These are phyloP conservation scores for Barbarea vulgaris DNA, from an alignment of 345 rosid species.

Conservation along the genomic window DNA sequence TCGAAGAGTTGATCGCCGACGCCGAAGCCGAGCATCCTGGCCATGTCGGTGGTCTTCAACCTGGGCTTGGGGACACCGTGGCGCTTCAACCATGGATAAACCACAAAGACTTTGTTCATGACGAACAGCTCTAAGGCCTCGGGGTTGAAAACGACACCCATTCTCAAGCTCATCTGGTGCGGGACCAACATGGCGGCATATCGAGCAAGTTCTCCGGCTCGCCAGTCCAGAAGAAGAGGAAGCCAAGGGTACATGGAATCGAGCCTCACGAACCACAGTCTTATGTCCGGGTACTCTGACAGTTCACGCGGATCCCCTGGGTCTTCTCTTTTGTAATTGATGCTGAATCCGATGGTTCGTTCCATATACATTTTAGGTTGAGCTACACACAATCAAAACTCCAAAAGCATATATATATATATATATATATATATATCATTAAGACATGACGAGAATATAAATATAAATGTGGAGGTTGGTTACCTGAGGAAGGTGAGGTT, in stretches of 20 bases:
- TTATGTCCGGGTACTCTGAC: constrained; percentile 80
- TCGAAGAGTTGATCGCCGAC: constrained; percentile 73
- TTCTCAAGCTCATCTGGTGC: constrained; percentile 88
- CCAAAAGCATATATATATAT: no score
- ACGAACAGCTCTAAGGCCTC: constrained; percentile 82
- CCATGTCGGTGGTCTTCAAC: constrained; percentile 79
- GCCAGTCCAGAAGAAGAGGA: constrained; percentile 81
- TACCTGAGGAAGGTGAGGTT: constrained; percentile 62
- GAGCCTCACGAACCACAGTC: constrained; percentile 90
- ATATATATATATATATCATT: no score
- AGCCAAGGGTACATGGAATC: constrained; percentile 87
- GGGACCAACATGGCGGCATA: constrained; percentile 66
- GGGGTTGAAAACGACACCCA: constrained; percentile 89
- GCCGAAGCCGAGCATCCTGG: constrained; percentile 90
- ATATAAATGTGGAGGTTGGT: not conserved
- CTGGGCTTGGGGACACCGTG: constrained; percentile 64
- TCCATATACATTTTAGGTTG: constrained; percentile 65
- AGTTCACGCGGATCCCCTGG: constrained; percentile 68
- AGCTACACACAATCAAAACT: constrained; percentile 41
- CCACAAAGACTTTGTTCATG: constrained; percentile 74
- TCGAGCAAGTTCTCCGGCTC: constrained; percentile 92
- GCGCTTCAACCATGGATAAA: constrained; percentile 69
- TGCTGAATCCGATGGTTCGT: constrained; percentile 71
- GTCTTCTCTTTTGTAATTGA: constrained; percentile 71
- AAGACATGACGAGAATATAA: not conserved